A percentile compares a stretch with the other conserved stretches of the same genome.
Evolutionary conservation across 2,329 filamentous ascomycete genomes (phyloP).

Genomic region (Plenodomus lindquistii): DNA sequence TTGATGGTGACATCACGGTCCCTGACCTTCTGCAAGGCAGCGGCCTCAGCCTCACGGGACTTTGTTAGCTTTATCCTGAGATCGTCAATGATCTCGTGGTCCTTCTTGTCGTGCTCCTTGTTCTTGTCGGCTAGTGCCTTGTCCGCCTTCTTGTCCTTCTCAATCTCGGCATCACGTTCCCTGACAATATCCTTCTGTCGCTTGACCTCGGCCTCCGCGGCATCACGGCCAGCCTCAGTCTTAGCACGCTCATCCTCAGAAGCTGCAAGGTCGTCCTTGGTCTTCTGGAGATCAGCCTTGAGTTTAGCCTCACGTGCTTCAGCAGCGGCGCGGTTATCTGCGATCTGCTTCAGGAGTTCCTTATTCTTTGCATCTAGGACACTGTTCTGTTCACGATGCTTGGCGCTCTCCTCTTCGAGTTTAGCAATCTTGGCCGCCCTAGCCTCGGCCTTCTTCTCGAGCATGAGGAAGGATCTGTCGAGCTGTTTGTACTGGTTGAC

Average conservation of each 20-base stretch:
- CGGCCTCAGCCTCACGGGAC: neutral
- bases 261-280: neutral
- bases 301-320: neutral
- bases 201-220: neutral
- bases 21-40: neutral
- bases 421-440: neutral
- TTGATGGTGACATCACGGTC: neutral
- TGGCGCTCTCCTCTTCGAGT: neutral
- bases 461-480: slow-evolving; percentile 2
- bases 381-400: neutral
- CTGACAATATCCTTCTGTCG: too few species aligned
- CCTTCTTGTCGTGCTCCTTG: neutral
- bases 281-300: neutral
- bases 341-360: slow-evolving; percentile 9
- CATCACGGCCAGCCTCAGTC: too few species aligned
- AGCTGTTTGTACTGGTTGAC: slow-evolving; percentile 4
- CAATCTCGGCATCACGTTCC: too few species aligned
- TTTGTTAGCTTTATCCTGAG: neutral
- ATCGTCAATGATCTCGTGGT: neutral
- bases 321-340: neutral
- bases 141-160: neutral
- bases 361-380: slow-evolving; percentile 6
- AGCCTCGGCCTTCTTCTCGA: slow-evolving; percentile 3
- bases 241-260: too few species aligned
- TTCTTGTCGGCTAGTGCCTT: neutral